Percentiles rank a stretch among this genome's conserved stretches.
phyloP scores from a whole-genome alignment of 2,329 filamentous ascomycete species.

The Chaetomiaceae sp. region DNA sequence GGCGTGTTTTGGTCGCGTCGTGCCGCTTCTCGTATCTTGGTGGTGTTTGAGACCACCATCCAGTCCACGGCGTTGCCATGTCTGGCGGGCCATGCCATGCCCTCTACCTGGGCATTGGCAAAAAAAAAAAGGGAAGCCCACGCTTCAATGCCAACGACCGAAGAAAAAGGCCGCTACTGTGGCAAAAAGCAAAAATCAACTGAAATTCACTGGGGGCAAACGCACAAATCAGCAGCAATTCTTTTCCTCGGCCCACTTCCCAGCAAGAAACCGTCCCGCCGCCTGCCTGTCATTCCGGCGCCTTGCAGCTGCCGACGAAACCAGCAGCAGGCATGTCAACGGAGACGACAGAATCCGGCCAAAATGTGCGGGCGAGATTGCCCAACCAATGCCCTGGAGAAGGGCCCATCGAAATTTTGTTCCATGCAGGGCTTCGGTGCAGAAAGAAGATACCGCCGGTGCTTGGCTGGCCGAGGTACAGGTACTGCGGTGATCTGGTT shows the following conservation, averaged over 20 bases:
- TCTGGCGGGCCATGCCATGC: too few relatives aligned
- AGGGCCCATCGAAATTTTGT: not conserved
- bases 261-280: not conserved
- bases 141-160: not conserved
- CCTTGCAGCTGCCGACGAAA: too few relatives aligned
- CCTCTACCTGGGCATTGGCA: not conserved
- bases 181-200: not conserved
- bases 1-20: not conserved
- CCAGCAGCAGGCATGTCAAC: not conserved
- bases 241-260: not conserved
- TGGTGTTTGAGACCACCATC: not conserved
- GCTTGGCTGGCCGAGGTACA: constrained; percentile 3
- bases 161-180: not conserved
- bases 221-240: constrained; percentile 14
- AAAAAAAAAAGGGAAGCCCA: too few relatives aligned
- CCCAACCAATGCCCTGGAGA: constrained; percentile 20
- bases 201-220: not conserved
- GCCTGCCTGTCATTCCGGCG: too few relatives aligned
- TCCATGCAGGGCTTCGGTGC: constrained; percentile 8
- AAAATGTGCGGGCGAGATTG: not conserved
- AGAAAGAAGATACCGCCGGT: not conserved
- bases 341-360: not conserved
- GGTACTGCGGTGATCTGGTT: not conserved
- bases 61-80: not conserved
- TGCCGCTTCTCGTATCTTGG: constrained; percentile 8